phyloP scores from a whole-genome alignment of 2,329 filamentous ascomycete species.

The Aspergillus sp. region DNA sequence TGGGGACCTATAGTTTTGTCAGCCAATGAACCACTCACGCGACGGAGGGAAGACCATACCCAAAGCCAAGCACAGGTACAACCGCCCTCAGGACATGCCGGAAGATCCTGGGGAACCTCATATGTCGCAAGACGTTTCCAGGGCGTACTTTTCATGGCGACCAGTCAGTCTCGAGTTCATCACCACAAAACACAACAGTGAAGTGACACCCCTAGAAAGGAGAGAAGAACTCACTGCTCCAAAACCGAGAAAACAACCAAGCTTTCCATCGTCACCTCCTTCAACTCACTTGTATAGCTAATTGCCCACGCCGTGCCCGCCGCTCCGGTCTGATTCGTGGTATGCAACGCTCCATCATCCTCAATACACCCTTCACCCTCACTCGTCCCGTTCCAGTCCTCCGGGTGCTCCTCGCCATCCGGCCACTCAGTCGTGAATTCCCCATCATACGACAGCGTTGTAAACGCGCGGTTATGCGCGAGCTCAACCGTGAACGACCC shows the following conservation, averaged over 20 bases:
- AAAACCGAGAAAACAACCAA: conserved; percentile 57
- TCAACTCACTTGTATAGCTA: conserved; percentile 54
- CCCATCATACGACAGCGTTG: conserved; percentile 53
- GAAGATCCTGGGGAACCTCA: conserved; percentile 40
- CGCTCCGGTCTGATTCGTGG: conserved; percentile 48
- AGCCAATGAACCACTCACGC: background rate
- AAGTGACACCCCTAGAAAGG: background rate
- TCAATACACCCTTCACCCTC: conserved; percentile 41
- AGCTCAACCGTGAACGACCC: conserved; percentile 55
- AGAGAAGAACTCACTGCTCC: conserved; percentile 45
- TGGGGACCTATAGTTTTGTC: conserved; percentile 29
- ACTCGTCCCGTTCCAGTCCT: conserved; percentile 50
- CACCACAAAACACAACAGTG: background rate
- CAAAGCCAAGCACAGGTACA: conserved; percentile 51
- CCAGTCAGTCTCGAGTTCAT: background rate
- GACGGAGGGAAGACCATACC: conserved; percentile 22
- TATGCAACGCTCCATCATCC: conserved; percentile 54
- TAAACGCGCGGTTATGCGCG: conserved; percentile 56
- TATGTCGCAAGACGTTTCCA: conserved; percentile 47
- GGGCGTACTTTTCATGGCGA: conserved; percentile 33
- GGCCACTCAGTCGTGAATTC: conserved; percentile 49
- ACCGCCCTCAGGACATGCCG: conserved; percentile 42
- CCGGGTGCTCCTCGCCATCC: conserved; percentile 52
- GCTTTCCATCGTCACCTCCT: conserved; percentile 55
- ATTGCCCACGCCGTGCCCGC: conserved; percentile 58